Conservation (phyloP, 768 basidiomycete species). For the Podaxis carcinomalis region DNA sequence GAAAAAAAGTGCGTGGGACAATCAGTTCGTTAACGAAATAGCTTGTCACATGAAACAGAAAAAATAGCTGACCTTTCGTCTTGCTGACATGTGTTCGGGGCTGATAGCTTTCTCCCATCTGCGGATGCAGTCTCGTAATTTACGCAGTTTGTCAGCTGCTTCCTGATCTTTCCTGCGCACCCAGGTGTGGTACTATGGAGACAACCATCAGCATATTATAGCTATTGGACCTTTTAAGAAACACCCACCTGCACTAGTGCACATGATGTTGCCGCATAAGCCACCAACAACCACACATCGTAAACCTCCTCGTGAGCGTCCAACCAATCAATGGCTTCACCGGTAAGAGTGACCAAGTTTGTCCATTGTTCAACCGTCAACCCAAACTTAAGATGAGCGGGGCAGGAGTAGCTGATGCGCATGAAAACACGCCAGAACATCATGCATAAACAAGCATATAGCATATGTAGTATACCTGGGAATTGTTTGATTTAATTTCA, state of each 20-base stretch:
- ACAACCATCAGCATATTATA: constrained; percentile 9
- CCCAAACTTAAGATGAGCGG: constrained; percentile 83
- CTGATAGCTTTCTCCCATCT: constrained; percentile 86
- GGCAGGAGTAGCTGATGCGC: constrained; percentile 92
- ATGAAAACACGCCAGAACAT: constrained; percentile 99
- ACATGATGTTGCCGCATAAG: constrained; percentile 85
- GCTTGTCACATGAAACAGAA: constrained; percentile 10
- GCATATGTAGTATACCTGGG: constrained; percentile 80
- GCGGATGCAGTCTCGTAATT: constrained; percentile 79
- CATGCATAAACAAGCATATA: constrained; percentile 89
- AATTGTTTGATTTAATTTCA: not conserved
- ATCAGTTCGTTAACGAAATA: not conserved
- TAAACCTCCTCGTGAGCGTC: constrained; percentile 75
- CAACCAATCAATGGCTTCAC: constrained; percentile 88
- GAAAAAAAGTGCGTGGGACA: not conserved
- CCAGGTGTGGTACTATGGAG: constrained; percentile 84
- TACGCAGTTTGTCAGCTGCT: constrained; percentile 70
- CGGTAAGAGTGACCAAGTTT: constrained; percentile 64
- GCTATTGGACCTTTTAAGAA: constrained; percentile 5
- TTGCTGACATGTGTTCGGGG: constrained; percentile 91
- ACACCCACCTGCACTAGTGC: constrained; percentile 81
- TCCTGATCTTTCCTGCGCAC: constrained; percentile 75
- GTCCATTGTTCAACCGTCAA: constrained; percentile 81
- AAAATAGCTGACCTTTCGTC: constrained; percentile 65
- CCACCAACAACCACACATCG: constrained; percentile 83